Conservation (phyloP, 2,329 filamentous ascomycete species). For the Talaromyces amestolkiae region DNA sequence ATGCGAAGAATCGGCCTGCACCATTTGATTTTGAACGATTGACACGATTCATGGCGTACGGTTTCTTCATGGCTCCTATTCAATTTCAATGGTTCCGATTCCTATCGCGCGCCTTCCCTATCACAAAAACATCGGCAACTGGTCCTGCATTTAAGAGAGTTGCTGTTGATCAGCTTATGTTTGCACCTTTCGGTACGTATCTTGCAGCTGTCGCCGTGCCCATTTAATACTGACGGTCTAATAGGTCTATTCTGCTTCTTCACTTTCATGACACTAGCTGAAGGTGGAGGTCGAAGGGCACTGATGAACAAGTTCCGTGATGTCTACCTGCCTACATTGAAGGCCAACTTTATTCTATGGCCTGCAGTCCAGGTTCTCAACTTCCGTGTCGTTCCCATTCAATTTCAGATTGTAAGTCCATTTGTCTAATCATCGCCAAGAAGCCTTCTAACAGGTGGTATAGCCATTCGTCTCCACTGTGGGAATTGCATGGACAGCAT, state of each 20-base stretch:
- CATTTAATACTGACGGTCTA: conserved; percentile 11
- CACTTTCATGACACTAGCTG: conserved; percentile 91
- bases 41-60: conserved; percentile 94
- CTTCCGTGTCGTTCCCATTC: conserved; percentile 90
- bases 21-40: conserved; percentile 95
- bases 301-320: conserved; percentile 83
- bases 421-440: not conserved
- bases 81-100: conserved; percentile 97
- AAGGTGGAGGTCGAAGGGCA: conserved; percentile 81
- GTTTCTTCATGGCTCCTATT: conserved; percentile 90
- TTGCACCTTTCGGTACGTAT: conserved; percentile 76
- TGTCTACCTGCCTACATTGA: conserved; percentile 89
- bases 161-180: conserved; percentile 86
- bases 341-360: conserved; percentile 95
- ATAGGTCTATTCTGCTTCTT: conserved; percentile 81
- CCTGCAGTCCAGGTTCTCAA: conserved; percentile 94
- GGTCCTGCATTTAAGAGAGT: conserved; percentile 83
- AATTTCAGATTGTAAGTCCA: conserved; percentile 85
- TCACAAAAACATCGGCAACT: conserved; percentile 72
- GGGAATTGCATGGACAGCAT: conserved; percentile 97
- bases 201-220: not conserved
- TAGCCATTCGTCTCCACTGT: conserved; percentile 94
- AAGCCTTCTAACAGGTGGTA: conserved; percentile 8
- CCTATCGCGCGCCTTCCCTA: conserved; percentile 75
- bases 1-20: conserved; percentile 63